Evolutionary conservation across 768 basidiomycete species (phyloP), one percentile per base, ranked within the genome.

Genomic region (Rhizopogon vulgaris): DNA sequence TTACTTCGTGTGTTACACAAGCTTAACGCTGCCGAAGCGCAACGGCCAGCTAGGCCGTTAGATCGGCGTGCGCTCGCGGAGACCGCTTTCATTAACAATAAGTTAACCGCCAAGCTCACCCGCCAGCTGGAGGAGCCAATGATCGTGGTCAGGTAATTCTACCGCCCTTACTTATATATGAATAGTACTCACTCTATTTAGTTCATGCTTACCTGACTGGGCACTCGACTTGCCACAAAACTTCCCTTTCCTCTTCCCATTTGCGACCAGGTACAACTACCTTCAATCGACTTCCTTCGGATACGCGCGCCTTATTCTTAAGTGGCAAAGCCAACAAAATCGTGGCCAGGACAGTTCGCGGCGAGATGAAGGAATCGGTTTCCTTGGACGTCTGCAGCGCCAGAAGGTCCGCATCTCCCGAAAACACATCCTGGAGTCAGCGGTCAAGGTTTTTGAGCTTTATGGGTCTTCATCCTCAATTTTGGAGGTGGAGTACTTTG

Each of bases 161-260:
- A 38, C 15, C 17, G 36, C 32, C 53, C n/a, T 12, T n/a, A 17
- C 17, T 27, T 18, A 7, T 18, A 34, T 46, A 14, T 28, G 50
- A 15, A 38, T 41, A 0, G 24, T 56, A 15, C 27, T 54, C 50
- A 6, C 48, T 17, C 9, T 50, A 25, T 22, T 24, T 36, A 96
- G 95, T 61, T 91, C 91, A 24, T 98, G 96, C 69, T 73, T 98
- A 4, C 96, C 96, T 6, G 94, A 96, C 63, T 99, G 96, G 96
- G 90, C 95, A 0, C 72, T 94, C 40, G 95, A 98, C 65, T 78
- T 99, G 6, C 94, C 94, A 2, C 91, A 91, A 61, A 87, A 94
- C 61, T 99, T 96, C 79, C 90, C 95, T 0, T 99, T 99, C 83
- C 79, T 99, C 9, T 98, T 99, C 79, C 96, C 96, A 0, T 98